These are phyloP conservation scores for Penicillium sp. DNA, from an alignment of 2,329 filamentous ascomycete genomes.

Conservation along the genomic window DNA sequence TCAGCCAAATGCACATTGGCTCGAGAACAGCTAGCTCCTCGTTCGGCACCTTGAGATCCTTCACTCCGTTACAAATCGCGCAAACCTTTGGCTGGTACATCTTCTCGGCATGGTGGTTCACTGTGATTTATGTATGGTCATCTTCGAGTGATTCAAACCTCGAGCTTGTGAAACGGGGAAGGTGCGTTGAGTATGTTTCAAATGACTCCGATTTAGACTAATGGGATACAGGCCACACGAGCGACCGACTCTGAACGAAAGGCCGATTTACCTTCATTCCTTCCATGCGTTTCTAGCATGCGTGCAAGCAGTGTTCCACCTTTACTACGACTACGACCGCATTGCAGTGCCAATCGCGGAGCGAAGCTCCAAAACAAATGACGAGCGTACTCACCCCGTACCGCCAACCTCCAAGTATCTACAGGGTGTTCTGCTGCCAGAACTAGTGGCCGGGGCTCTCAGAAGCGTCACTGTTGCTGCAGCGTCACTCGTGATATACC, in stretches of 20 bases:
- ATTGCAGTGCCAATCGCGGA: slow-evolving; percentile 53
- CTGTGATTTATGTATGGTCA: slow-evolving; percentile 76
- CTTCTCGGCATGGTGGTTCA: slow-evolving; percentile 75
- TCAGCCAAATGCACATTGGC: slow-evolving; percentile 77
- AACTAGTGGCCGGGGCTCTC: slow-evolving; percentile 32
- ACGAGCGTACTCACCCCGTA: slow-evolving; percentile 36
- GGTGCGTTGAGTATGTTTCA: slow-evolving; percentile 45
- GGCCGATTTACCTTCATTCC: slow-evolving; percentile 73
- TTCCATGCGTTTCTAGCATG: slow-evolving; percentile 67
- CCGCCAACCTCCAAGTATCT: slow-evolving; percentile 39
- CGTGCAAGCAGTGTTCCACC: slow-evolving; percentile 66
- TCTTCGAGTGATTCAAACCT: slow-evolving; percentile 60
- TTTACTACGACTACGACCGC: slow-evolving; percentile 70
- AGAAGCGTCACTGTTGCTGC: slow-evolving; percentile 41
- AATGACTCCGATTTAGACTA: slow-evolving; percentile 6
- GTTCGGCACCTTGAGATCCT: slow-evolving; percentile 60
- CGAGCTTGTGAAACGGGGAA: slow-evolving; percentile 68
- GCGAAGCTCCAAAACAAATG: slow-evolving; percentile 27
- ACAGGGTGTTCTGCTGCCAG: slow-evolving; percentile 27
- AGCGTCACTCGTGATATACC: slow-evolving; percentile 59
- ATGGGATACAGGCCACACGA: slow-evolving; percentile 51
- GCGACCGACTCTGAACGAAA: slow-evolving; percentile 77
- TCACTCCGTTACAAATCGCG: slow-evolving; percentile 59
- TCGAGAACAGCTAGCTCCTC: slow-evolving; percentile 67
- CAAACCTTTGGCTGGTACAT: slow-evolving; percentile 74